Evolutionary conservation across 164 flowering plant genomes (phyloP).

Genomic region (Pachysandra terminalis): DNA sequence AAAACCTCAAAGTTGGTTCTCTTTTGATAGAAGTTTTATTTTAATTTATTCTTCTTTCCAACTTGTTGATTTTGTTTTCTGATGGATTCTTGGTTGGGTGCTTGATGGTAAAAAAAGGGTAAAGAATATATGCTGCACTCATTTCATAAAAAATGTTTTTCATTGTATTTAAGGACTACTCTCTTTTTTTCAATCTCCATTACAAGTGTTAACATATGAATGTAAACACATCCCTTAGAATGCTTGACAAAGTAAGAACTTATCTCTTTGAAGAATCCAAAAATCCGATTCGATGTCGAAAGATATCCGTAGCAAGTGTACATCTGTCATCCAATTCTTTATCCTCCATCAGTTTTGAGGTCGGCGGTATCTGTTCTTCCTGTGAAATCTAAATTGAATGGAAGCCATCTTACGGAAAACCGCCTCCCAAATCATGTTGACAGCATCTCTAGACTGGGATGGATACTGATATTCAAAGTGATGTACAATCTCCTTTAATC

Average conservation of each 20-base stretch:
- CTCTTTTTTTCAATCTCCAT: no score
- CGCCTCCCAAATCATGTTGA: conserved; percentile 88
- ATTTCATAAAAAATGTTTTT: no score
- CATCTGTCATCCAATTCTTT: neutral
- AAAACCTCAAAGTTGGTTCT: no score
- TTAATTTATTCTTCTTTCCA: neutral
- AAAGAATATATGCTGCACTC: neutral
- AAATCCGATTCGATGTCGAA: no score
- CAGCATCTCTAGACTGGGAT: conserved; percentile 69
- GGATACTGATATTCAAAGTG: conserved; percentile 80
- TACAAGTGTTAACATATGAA: no score
- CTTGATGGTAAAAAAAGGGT: neutral
- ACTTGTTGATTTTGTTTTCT: neutral
- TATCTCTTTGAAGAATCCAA: no score
- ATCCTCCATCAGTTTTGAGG: conserved; percentile 20
- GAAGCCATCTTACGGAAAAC: conserved; percentile 45
- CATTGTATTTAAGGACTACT: no score
- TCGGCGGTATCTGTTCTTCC: conserved; percentile 41
- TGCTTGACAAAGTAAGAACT: no score
- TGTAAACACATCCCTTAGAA: no score
- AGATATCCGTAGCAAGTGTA: no score
- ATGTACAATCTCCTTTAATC: conserved; percentile 49
- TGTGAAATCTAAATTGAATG: conserved; percentile 28
- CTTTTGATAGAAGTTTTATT: neutral
- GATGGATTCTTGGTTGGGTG: neutral